Evolutionary conservation across 257 asterid genomes (phyloP).

Genomic region (Pogostemon cablin): DNA sequence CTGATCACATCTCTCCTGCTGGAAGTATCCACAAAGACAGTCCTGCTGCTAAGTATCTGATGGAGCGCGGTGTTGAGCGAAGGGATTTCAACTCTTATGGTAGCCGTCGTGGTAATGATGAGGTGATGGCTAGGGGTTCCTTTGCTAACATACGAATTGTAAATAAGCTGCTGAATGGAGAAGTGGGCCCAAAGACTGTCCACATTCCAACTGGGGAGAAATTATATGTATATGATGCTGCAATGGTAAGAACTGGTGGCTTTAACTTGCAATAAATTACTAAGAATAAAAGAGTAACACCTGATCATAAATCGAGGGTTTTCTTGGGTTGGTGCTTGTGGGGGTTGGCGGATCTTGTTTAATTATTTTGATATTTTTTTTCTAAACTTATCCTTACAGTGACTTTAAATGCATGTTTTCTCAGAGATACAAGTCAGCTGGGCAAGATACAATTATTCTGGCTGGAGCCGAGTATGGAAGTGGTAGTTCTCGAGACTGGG

Average conservation of each 20-base stretch:
- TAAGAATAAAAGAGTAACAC: neutral
- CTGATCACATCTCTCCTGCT: slow-evolving; percentile 96
- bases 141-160: slow-evolving; percentile 86
- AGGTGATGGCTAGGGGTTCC: slow-evolving; percentile 96
- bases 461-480: slow-evolving; percentile 99
- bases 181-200: slow-evolving; percentile 89
- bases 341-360: neutral
- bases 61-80: slow-evolving; percentile 87
- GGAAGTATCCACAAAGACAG: slow-evolving; percentile 95
- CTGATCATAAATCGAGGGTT: neutral
- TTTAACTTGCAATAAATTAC: slow-evolving; percentile 6
- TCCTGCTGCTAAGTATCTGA: slow-evolving; percentile 84
- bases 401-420: slow-evolving; percentile 13
- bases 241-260: slow-evolving; percentile 51
- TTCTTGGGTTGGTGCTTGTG: neutral
- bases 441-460: slow-evolving; percentile 75
- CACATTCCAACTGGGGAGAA: slow-evolving; percentile 90
- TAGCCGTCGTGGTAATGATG: slow-evolving; percentile 97
- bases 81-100: slow-evolving; percentile 94
- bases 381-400: neutral
- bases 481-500: slow-evolving; percentile 99
- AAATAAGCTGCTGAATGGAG: slow-evolving; percentile 80
- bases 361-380: neutral
- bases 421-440: slow-evolving; percentile 81
- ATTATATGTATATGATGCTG: slow-evolving; percentile 86